Evolutionary conservation across 179 eudicot genomes (phyloP).

Genomic region (Carnegiea gigantea): DNA sequence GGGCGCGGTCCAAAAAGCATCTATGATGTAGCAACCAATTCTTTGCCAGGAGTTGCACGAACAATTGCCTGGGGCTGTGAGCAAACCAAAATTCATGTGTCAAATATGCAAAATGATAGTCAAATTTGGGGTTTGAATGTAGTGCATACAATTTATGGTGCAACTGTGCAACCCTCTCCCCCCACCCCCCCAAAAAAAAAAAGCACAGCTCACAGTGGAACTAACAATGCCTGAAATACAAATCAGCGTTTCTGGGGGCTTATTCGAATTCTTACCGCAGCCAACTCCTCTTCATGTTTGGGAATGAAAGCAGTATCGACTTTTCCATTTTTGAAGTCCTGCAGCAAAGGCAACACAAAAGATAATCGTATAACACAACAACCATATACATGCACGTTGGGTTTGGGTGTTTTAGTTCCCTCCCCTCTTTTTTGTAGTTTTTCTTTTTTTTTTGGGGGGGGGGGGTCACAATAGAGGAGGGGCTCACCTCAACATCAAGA

Average conservation of each 20-base stretch:
- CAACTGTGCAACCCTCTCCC: background rate
- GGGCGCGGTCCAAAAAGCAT: background rate
- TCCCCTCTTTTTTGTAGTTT: no score
- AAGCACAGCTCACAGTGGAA: background rate
- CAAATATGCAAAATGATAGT: background rate
- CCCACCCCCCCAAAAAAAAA: no score
- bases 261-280: constrained; percentile 53
- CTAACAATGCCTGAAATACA: background rate
- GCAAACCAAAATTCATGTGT: background rate
- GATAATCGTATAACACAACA: background rate
- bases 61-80: constrained; percentile 35
- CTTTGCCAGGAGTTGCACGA: constrained; percentile 38
- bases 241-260: background rate
- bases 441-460: no score
- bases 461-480: background rate
- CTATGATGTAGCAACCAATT: constrained; percentile 19
- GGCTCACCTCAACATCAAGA: constrained; percentile 80
- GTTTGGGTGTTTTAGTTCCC: background rate
- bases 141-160: background rate
- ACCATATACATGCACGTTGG: background rate
- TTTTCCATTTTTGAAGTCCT: constrained; percentile 95
- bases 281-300: constrained; percentile 87
- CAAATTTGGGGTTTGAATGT: background rate
- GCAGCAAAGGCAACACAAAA: constrained; percentile 12
- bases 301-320: constrained; percentile 99